phyloP scores from a whole-genome alignment of 1,139 yeast genomes.

The Taiozyma onychis region DNA sequence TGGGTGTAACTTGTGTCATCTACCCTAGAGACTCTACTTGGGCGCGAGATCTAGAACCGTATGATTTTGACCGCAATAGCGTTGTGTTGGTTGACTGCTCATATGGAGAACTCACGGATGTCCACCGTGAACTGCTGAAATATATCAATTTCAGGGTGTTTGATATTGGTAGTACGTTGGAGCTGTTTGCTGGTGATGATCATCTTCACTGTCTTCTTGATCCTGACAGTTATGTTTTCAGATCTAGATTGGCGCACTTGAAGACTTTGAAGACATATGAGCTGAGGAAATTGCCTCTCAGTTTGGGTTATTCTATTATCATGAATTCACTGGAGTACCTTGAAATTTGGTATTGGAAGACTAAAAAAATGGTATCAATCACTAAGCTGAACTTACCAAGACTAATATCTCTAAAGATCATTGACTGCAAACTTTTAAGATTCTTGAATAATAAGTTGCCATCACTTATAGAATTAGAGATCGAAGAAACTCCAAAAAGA shows the following conservation, averaged over 20 bases:
- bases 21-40: background rate
- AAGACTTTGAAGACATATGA: background rate
- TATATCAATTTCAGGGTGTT: background rate
- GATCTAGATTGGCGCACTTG: background rate
- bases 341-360: background rate
- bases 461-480: background rate
- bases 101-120: too few relatives aligned
- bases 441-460: background rate
- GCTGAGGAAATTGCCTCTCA: background rate
- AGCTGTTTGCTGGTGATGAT: background rate
- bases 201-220: background rate
- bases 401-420: background rate
- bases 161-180: background rate
- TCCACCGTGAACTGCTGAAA: too few relatives aligned
- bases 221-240: background rate
- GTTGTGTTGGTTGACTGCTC: background rate
- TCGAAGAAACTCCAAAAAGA: background rate
- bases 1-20: background rate
- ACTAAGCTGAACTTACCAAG: background rate
- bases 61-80: background rate
- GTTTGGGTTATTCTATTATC: background rate
- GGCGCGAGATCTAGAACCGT: too few relatives aligned
- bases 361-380: background rate
- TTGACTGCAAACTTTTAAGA: background rate
- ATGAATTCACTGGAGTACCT: background rate